Evolutionary conservation across 148 eudicot species (phyloP).

Genomic region (Suaeda aralocaspica): DNA sequence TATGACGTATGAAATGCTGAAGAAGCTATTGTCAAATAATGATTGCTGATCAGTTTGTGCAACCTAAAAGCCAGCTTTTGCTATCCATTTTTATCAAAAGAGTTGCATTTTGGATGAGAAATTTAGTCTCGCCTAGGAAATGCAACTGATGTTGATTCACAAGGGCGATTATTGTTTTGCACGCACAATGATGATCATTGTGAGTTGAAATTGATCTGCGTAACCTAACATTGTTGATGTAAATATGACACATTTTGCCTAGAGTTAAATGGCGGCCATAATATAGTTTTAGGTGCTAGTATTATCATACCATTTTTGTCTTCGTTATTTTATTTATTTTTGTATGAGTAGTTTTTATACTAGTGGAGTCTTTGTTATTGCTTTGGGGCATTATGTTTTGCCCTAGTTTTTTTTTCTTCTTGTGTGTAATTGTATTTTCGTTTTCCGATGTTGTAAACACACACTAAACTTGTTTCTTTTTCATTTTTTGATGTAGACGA

Average conservation of each 20-base stretch:
- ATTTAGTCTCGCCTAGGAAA: not conserved
- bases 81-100: not conserved
- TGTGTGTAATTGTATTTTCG: too few species aligned
- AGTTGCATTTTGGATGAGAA: not conserved
- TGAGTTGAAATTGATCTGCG: not conserved
- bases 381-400: not conserved
- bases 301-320: not conserved
- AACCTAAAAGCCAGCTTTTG: not conserved
- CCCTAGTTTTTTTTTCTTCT: too few species aligned
- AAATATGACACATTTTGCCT: not conserved
- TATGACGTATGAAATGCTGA: constrained; percentile 61
- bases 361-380: not conserved
- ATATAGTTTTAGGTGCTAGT: not conserved
- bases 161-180: not conserved
- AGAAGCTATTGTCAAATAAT: constrained; percentile 39
- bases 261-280: not conserved
- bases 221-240: not conserved
- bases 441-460: too few species aligned
- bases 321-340: not conserved
- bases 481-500: too few species aligned
- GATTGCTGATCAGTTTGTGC: not conserved
- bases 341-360: too few species aligned
- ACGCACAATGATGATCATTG: not conserved
- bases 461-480: too few species aligned
- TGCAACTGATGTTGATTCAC: not conserved